phyloP scores from a whole-genome alignment of 2,329 filamentous ascomycete species.

The Phoma sp. region DNA sequence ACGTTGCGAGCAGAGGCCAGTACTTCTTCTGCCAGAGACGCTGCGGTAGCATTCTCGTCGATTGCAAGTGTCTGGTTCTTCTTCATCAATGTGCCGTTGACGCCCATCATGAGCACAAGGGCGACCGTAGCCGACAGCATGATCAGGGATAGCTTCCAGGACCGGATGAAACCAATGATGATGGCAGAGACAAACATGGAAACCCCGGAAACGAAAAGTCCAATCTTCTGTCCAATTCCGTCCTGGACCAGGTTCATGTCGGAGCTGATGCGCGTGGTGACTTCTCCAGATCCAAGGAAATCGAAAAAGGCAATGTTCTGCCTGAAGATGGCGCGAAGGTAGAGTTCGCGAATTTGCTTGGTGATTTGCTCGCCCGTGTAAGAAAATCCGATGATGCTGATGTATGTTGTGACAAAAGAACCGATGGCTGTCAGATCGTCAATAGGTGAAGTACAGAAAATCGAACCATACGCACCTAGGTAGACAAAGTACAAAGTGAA shows the following conservation, averaged over 20 bases:
- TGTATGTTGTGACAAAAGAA: conserved; percentile 69
- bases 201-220: conserved; percentile 41
- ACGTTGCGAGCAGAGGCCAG: conserved; percentile 92
- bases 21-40: conserved; percentile 91
- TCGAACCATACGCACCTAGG: conserved; percentile 49
- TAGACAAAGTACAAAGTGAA: conserved; percentile 50
- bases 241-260: conserved; percentile 96
- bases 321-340: conserved; percentile 65
- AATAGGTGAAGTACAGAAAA: not conserved
- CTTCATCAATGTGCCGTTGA: conserved; percentile 75
- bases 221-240: conserved; percentile 66
- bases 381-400: conserved; percentile 87
- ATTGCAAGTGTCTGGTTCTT: conserved; percentile 76
- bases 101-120: conserved; percentile 77
- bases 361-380: conserved; percentile 61
- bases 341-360: conserved; percentile 58
- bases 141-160: conserved; percentile 92
- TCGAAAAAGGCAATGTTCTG: conserved; percentile 63
- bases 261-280: conserved; percentile 93
- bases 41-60: conserved; percentile 80
- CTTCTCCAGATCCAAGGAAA: conserved; percentile 90
- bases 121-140: conserved; percentile 80
- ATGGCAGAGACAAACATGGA: conserved; percentile 80
- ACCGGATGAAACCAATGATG: conserved; percentile 88
- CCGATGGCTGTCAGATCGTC: conserved; percentile 30